Evolutionary conservation across 2,329 filamentous ascomycete genomes (phyloP).

Genomic region (Aspergillus novofumigatus): DNA sequence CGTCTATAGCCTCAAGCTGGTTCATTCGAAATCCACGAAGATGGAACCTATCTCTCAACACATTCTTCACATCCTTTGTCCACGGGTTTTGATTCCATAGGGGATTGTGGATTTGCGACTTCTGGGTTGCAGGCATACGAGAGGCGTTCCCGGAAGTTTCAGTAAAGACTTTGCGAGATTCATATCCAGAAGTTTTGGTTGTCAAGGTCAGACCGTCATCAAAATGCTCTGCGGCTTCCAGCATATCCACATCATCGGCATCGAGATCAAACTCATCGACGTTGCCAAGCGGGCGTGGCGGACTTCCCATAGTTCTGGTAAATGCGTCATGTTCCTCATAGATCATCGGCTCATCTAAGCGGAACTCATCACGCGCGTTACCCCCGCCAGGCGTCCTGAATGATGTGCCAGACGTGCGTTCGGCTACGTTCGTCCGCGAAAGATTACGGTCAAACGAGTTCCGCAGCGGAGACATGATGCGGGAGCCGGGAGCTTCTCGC

Average conservation of each 20-base stretch:
- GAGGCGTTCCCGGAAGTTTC: slow-evolving; percentile 40
- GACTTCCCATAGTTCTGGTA: slow-evolving; percentile 41
- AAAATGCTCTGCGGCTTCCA: slow-evolving; percentile 39
- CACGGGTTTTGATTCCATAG: slow-evolving; percentile 64
- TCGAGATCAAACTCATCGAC: slow-evolving; percentile 42
- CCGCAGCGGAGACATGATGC: slow-evolving; percentile 1
- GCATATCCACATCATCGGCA: slow-evolving; percentile 43
- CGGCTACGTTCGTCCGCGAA: neutral
- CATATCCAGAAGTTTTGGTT: slow-evolving; percentile 8
- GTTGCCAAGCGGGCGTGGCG: slow-evolving; percentile 17
- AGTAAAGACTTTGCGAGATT: slow-evolving; percentile 35
- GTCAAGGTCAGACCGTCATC: slow-evolving; percentile 24
- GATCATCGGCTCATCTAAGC: slow-evolving; percentile 19
- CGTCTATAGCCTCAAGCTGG: slow-evolving; percentile 93
- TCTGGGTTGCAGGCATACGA: slow-evolving; percentile 27
- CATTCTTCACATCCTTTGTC: slow-evolving; percentile 78
- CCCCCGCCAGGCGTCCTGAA: slow-evolving; percentile 3
- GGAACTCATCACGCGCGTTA: slow-evolving; percentile 4
- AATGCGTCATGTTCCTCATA: slow-evolving; percentile 26
- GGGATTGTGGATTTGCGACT: slow-evolving; percentile 28
- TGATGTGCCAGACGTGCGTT: neutral
- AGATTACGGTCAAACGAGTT: neutral
- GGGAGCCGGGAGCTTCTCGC: neutral
- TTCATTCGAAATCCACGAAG: slow-evolving; percentile 85
- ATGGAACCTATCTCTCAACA: slow-evolving; percentile 77